Evolutionary conservation across 495 filamentous ascomycete species (phyloP).

Genomic region (Antarctomyces pellizariae): DNA sequence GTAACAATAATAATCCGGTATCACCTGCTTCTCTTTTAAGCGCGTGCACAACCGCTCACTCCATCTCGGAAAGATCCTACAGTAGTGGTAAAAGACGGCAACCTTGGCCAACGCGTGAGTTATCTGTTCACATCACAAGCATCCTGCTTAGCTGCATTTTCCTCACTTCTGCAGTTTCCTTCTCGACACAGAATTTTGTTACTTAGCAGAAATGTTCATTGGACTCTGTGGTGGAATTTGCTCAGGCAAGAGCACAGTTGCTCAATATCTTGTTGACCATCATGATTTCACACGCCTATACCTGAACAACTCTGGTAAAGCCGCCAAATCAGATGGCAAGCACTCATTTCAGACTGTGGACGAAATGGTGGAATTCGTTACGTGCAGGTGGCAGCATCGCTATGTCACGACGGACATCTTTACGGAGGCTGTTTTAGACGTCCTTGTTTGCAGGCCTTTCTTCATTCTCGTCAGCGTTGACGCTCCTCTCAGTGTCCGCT

Average conservation of each 20-base stretch:
- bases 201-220: constrained; percentile 46
- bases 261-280: constrained; percentile 52
- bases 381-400: constrained; percentile 53
- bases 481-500: constrained; percentile 63
- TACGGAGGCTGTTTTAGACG: constrained; percentile 41
- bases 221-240: constrained; percentile 85
- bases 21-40: too few species aligned
- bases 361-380: constrained; percentile 59
- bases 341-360: constrained; percentile 32
- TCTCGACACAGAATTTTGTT: too few species aligned
- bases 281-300: constrained; percentile 46
- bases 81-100: too few species aligned
- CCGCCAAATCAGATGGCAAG: constrained; percentile 6
- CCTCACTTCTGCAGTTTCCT: too few species aligned
- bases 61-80: too few species aligned
- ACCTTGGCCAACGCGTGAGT: too few species aligned
- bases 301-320: constrained; percentile 15
- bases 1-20: too few species aligned
- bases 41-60: too few species aligned
- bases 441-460: constrained; percentile 57
- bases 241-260: constrained; percentile 70
- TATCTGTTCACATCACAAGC: too few species aligned
- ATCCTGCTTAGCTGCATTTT: too few species aligned
- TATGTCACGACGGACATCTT: constrained; percentile 73
- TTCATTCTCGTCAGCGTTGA: constrained; percentile 86